These are phyloP conservation scores for Aspergillus sp. DNA, from an alignment of 2,329 filamentous ascomycete genomes.

Conservation along the genomic window DNA sequence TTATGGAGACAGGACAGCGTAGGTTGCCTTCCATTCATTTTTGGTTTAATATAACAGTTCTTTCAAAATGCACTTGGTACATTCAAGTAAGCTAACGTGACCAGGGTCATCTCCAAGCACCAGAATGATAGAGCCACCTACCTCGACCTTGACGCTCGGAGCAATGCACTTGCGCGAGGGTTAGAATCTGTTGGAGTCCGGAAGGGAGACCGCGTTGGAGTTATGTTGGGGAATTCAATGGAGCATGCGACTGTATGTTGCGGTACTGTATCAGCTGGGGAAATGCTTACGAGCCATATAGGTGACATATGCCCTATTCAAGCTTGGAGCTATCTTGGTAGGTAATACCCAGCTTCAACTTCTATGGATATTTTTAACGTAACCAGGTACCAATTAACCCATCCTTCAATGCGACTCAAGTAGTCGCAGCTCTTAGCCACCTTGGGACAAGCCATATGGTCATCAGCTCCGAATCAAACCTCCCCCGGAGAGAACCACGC, in stretches of 20 bases:
- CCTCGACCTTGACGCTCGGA: constrained; percentile 69
- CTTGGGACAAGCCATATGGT: constrained; percentile 72
- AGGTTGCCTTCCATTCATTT: constrained; percentile 22
- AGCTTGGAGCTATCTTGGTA: constrained; percentile 86
- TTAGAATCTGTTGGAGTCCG: constrained; percentile 68
- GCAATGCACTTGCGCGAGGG: constrained; percentile 72
- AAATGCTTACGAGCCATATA: constrained; percentile 19
- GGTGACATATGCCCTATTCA: constrained; percentile 83
- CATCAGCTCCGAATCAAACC: constrained; percentile 82
- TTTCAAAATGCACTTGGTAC: not conserved
- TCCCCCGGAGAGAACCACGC: constrained; percentile 64
- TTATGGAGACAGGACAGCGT: constrained; percentile 54
- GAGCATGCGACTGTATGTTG: constrained; percentile 72
- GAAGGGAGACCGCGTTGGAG: constrained; percentile 81
- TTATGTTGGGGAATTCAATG: constrained; percentile 80
- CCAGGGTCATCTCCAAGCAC: constrained; percentile 57
- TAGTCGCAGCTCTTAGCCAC: constrained; percentile 74
- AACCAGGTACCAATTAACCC: constrained; percentile 81
- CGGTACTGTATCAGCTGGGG: not conserved
- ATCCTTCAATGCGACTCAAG: constrained; percentile 77
- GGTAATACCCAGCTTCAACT: constrained; percentile 21
- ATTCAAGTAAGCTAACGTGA: not conserved
- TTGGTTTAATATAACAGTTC: not conserved
- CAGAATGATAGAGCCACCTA: constrained; percentile 72
- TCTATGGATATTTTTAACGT: not conserved